Percentiles rank a stretch among this genome's conserved stretches.
phyloP scores from a whole-genome alignment of 2,329 filamentous ascomycete species.

The Phoma herbarum region DNA sequence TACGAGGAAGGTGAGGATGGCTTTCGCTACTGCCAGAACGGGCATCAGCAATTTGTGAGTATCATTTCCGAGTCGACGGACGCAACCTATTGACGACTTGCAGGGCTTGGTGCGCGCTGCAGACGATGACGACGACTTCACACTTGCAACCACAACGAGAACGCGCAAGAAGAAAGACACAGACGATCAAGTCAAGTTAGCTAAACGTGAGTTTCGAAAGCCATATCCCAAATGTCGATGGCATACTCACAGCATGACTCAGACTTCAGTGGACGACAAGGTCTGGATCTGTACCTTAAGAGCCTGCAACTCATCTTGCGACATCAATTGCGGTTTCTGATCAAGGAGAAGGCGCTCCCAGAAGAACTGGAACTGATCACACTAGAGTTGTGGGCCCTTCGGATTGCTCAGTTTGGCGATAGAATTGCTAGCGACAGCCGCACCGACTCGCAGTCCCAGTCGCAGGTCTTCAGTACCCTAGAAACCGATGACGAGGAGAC shows the following conservation, averaged over 20 bases:
- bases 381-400: slow-evolving; percentile 84
- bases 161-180: slow-evolving; percentile 63
- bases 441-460: slow-evolving; percentile 55
- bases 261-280: slow-evolving; percentile 72
- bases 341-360: slow-evolving; percentile 71
- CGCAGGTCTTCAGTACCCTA: slow-evolving; percentile 67
- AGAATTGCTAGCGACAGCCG: slow-evolving; percentile 51
- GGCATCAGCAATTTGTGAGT: slow-evolving; percentile 78
- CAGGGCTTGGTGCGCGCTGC: slow-evolving; percentile 47
- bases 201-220: slow-evolving; percentile 19
- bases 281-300: slow-evolving; percentile 81
- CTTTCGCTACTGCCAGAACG: slow-evolving; percentile 79
- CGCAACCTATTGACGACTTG: slow-evolving; percentile 13
- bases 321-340: slow-evolving; percentile 79
- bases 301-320: slow-evolving; percentile 84
- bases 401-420: slow-evolving; percentile 66
- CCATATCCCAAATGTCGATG: neutral
- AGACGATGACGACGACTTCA: slow-evolving; percentile 73
- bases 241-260: slow-evolving; percentile 33
- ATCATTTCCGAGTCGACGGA: neutral
- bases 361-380: slow-evolving; percentile 80
- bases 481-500: slow-evolving; percentile 56
- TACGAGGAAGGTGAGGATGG: slow-evolving; percentile 76
- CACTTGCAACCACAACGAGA: slow-evolving; percentile 65
- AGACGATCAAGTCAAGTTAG: slow-evolving; percentile 52